Percentiles rank a stretch among this genome's conserved stretches.
Conservation (phyloP, 1,284 basidiomycete genomes). For the Irpex sp. region DNA sequence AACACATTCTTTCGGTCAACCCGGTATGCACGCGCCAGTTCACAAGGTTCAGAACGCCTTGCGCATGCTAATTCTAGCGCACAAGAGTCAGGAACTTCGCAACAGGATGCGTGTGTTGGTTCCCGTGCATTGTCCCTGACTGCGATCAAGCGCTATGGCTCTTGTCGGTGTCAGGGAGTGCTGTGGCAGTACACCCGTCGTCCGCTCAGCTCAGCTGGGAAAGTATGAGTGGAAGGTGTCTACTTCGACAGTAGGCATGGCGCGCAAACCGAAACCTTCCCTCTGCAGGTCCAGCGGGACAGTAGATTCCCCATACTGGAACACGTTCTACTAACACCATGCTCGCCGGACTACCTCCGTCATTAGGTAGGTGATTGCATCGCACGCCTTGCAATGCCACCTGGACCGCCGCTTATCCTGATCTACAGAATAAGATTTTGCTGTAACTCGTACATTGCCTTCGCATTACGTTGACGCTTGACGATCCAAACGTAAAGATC, state of each 20-base stretch:
- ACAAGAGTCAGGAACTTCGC: background rate
- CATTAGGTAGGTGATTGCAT: background rate
- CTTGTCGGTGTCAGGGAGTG: background rate
- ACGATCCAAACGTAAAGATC: background rate
- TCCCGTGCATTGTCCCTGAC: background rate
- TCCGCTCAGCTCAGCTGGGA: background rate
- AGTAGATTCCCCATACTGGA: background rate
- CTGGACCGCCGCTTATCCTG: background rate
- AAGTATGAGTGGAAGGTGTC: too few relatives aligned
- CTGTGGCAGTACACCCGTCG: background rate
- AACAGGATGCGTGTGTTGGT: background rate
- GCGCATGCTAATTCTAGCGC: background rate
- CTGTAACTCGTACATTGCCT: background rate
- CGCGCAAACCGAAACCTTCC: too few relatives aligned
- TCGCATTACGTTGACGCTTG: background rate
- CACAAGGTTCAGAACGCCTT: background rate
- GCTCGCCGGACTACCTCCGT: background rate
- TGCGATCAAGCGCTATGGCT: background rate
- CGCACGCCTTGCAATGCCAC: background rate
- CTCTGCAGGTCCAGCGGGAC: too few relatives aligned
- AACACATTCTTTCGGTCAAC: background rate
- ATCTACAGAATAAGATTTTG: background rate
- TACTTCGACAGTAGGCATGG: background rate
- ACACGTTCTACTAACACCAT: background rate
- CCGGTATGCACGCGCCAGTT: background rate